phyloP scores from a whole-genome alignment of 768 basidiomycete genomes.

The Chalciporus chontae region DNA sequence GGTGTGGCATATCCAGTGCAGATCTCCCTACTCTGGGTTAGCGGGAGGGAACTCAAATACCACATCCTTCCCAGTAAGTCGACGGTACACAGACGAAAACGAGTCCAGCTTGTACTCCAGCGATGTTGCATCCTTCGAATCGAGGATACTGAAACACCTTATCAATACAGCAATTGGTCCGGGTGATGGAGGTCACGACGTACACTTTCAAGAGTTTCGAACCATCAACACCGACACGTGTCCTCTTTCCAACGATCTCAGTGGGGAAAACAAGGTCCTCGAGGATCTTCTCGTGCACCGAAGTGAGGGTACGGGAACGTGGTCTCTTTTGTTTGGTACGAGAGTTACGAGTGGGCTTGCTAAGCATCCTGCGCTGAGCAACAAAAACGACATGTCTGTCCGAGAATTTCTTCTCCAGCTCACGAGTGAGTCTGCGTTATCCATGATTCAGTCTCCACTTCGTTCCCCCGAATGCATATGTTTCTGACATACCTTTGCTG shows the following conservation, averaged over 20 bases:
- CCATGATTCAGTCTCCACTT: conserved; percentile 4
- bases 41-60: conserved; percentile 88
- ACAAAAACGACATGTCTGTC: conserved; percentile 99
- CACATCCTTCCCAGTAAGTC: conserved; percentile 95
- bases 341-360: conserved; percentile 92
- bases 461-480: background rate
- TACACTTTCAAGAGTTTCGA: conserved; percentile 97
- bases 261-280: conserved; percentile 99
- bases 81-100: conserved; percentile 95
- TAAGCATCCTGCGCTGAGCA: conserved; percentile 97
- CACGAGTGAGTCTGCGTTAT: conserved; percentile 80
- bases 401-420: conserved; percentile 99
- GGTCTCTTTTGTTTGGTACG: conserved; percentile 95
- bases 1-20: conserved; percentile 31
- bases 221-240: conserved; percentile 89
- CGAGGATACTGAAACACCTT: conserved; percentile 69
- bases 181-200: conserved; percentile 34
- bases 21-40: conserved; percentile 55
- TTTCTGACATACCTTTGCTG: conserved; percentile 74
- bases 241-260: conserved; percentile 98
- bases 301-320: conserved; percentile 93
- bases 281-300: conserved; percentile 96
- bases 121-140: conserved; percentile 96
- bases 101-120: conserved; percentile 99
- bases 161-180: conserved; percentile 14